Conservation (phyloP, 495 filamentous ascomycete species). For the Cercophora newfieldiana region DNA sequence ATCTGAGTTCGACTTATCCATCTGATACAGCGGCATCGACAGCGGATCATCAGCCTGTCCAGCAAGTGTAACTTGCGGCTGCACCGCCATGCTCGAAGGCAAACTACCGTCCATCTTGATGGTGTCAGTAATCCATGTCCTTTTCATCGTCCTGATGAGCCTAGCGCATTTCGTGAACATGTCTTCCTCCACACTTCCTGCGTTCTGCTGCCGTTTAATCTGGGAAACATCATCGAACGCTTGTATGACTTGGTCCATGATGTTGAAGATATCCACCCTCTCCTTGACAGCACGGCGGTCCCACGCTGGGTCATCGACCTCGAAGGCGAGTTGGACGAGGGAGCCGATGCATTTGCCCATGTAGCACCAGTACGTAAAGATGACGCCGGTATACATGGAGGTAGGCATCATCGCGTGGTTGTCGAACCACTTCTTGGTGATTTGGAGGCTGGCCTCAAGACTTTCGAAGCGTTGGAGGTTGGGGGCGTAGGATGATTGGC, state of each 20-base stretch:
- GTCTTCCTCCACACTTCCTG: conserved; percentile 24
- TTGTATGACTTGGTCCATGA: conserved; percentile 31
- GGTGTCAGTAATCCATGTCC: conserved; percentile 16
- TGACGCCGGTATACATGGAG: conserved; percentile 30
- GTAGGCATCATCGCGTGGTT: conserved; percentile 32
- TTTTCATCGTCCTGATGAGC: conserved; percentile 24
- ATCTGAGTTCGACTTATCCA: conserved; percentile 19
- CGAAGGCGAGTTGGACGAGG: conserved; percentile 31
- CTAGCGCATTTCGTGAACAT: conserved; percentile 21
- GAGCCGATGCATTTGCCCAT: conserved; percentile 32
- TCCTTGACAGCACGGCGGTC: conserved; percentile 30
- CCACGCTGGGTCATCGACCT: conserved; percentile 40
- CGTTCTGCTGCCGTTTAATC: conserved; percentile 7
- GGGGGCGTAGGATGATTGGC: conserved; percentile 17
- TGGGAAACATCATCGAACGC: conserved; percentile 23
- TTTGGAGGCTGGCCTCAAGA: conserved; percentile 29
- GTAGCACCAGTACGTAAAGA: conserved; percentile 33
- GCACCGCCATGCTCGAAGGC: not conserved
- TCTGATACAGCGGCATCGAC: conserved; percentile 17
- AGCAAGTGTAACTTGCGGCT: conserved; percentile 5
- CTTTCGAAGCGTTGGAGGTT: conserved; percentile 32
- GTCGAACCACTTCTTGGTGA: conserved; percentile 29
- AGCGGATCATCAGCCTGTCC: not conserved
- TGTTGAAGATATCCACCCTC: conserved; percentile 32
- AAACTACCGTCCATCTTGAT: conserved; percentile 3